Conservation (phyloP, 2,329 filamentous ascomycete genomes). For the Amesomyces nigricolor region DNA sequence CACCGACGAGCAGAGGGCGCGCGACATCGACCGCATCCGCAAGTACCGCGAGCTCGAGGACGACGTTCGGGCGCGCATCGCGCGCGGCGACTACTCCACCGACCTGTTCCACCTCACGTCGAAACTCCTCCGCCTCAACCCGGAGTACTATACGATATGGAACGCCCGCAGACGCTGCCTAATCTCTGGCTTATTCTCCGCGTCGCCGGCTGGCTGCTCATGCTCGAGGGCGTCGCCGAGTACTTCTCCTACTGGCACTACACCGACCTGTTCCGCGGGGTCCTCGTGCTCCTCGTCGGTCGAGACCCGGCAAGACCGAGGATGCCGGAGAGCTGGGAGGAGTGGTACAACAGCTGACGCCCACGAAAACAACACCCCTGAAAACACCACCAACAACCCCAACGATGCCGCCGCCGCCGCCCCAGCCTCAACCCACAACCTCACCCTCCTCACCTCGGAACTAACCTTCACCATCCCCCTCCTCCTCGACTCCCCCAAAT, state of each 20-base stretch:
- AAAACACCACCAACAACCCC: not conserved
- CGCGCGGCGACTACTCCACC: constrained; percentile 42
- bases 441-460: constrained; percentile 62
- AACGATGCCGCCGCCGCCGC: constrained; percentile 15
- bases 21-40: constrained; percentile 57
- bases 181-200: constrained; percentile 54
- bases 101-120: constrained; percentile 63
- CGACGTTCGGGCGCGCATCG: constrained; percentile 32
- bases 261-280: constrained; percentile 58
- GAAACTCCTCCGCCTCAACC: constrained; percentile 69
- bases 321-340: constrained; percentile 45
- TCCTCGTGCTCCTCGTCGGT: constrained; percentile 50
- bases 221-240: constrained; percentile 50
- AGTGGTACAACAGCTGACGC: constrained; percentile 50
- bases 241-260: constrained; percentile 50
- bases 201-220: constrained; percentile 45
- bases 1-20: constrained; percentile 64
- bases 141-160: constrained; percentile 89
- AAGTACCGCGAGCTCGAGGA: constrained; percentile 41
- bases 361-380: not conserved
- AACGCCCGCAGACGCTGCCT: constrained; percentile 74
- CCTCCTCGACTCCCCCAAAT: constrained; percentile 83
- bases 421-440: constrained; percentile 27
- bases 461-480: constrained; percentile 78
- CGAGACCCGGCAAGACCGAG: constrained; percentile 44